Base-by-base conservation (phyloP, 2,329 filamentous ascomycete species). In the Scytalidium sp. region DNA sequence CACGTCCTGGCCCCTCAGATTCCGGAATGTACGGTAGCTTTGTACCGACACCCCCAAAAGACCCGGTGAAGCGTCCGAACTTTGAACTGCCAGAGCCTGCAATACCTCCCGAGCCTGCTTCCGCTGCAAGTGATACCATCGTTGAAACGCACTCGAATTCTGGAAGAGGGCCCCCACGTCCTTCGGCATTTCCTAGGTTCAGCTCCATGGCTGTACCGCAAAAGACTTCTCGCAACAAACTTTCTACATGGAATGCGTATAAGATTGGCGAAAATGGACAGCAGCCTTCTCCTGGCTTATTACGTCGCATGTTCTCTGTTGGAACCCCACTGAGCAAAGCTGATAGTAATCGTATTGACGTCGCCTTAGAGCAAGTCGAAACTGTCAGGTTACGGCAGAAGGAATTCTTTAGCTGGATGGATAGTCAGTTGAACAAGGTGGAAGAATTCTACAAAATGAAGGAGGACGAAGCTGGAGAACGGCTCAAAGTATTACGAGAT, bases 361-460 rank as follows among this genome's bases (percentile, higher is more conserved):
- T 78, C 3, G 76, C 79, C 15, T 67, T 80, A 5, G 78, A 81
- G 50, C 74, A 76, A 2, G 75, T 78, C 45, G 78, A 83, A 40
- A 79, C 89, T 36, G 76, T 95, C 3, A 86, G 88, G 41, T 75
- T 84, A 50, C 80, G 84, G 17, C 85, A 96, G 66, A 80, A 79
- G n/a, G 89, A 96, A 13, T 97, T 99, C 64, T 93, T 92, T 66
- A 70, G 75, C 0, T 99, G 94, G 62, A 74, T 99, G 47, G 90
- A 97, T 59, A 74, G 73, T 9, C 88, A 99, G 69, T 74, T 99
- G 13, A 78, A 85, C n/a, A 99, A 97, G 70, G 90, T 99, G 10
- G 92, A 99, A 64, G 71, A 75, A 0, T 99, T 99, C 63, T 97
- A 97, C 73, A 84, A 82, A 59, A 73, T 82, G 57, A 97, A 97